phyloP scores from a whole-genome alignment of 2,329 filamentous ascomycete species.

The Anthostomella pinea region DNA sequence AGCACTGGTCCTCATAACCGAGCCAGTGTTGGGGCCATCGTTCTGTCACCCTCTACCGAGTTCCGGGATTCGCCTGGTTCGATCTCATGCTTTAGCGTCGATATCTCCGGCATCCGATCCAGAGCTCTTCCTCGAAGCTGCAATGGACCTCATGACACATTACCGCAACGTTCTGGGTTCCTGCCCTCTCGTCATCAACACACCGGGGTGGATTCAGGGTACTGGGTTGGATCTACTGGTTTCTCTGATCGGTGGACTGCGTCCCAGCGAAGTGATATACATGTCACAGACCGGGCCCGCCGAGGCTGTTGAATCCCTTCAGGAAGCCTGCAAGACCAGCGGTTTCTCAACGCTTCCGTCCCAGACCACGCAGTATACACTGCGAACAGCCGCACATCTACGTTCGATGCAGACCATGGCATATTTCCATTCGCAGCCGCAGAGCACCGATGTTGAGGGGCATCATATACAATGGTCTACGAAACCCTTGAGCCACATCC shows the following conservation, averaged over 20 bases:
- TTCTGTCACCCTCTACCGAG: conserved; percentile 57
- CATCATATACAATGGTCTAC: conserved; percentile 45
- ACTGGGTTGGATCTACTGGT: conserved; percentile 65
- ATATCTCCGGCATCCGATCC: conserved; percentile 64
- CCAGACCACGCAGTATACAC: conserved; percentile 51
- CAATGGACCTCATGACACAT: conserved; percentile 57
- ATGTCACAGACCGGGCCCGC: conserved; percentile 62
- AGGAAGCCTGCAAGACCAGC: conserved; percentile 38
- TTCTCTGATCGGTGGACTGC: conserved; percentile 51
- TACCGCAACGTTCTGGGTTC: conserved; percentile 48
- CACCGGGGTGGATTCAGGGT: conserved; percentile 70
- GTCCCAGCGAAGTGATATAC: conserved; percentile 63
- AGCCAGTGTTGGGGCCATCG: conserved; percentile 62
- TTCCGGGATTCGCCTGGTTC: conserved; percentile 42
- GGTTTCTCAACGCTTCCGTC: conserved; percentile 56
- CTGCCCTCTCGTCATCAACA: conserved; percentile 67
- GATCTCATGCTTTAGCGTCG: conserved; percentile 65
- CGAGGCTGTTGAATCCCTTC: conserved; percentile 54
- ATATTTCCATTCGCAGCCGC: conserved; percentile 62
- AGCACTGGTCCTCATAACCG: conserved; percentile 60
- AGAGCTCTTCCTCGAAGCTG: conserved; percentile 63
- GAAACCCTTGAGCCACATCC: conserved; percentile 51
- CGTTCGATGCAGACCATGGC: conserved; percentile 76
- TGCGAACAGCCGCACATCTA: conserved; percentile 62
- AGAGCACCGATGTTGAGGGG: conserved; percentile 12